Evolutionary conservation across 164 flowering plant genomes (phyloP).

Genomic region (Tetrastigma voinierianum): DNA sequence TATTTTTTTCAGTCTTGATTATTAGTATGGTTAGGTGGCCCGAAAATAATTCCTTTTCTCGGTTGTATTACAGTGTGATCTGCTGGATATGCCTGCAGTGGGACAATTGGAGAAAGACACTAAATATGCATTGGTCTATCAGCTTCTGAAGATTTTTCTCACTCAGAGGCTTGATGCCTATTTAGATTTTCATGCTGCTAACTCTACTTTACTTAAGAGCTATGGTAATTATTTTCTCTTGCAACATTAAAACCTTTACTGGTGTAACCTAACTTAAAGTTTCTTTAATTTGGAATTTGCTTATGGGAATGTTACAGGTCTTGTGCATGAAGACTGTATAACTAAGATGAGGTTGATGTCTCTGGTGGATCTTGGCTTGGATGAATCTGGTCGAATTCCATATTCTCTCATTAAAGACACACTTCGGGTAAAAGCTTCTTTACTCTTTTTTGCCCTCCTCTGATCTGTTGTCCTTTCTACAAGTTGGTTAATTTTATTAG

Average conservation of each 20-base stretch:
- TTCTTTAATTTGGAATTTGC: conserved; percentile 5
- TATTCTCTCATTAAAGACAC: conserved; percentile 73
- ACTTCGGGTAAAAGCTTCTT: conserved; percentile 46
- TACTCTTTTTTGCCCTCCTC: conserved; percentile 1
- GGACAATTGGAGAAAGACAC: conserved; percentile 89
- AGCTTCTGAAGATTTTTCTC: conserved; percentile 82
- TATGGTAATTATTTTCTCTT: conserved; percentile 46
- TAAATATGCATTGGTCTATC: conserved; percentile 61
- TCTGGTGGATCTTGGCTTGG: conserved; percentile 73
- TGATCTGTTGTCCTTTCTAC: not conserved
- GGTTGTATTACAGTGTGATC: conserved; percentile 70
- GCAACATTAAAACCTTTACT: not conserved
- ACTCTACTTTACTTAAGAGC: conserved; percentile 61
- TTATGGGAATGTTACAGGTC: conserved; percentile 42
- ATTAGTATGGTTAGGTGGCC: not conserved
- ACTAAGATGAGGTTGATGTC: conserved; percentile 91
- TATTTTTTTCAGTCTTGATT: not conserved
- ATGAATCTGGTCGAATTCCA: conserved; percentile 69
- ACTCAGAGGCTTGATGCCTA: conserved; percentile 83
- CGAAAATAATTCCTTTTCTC: not conserved
- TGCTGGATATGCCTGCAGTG: conserved; percentile 88
- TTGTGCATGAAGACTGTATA: conserved; percentile 89
- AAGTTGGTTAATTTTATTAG: not conserved
- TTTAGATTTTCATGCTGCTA: conserved; percentile 74
- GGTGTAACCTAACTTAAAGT: not conserved